Evolutionary conservation across 2,329 filamentous ascomycete genomes (phyloP), one percentile per base, ranked within the genome.

Genomic region (Sphaerulina vaccinii): DNA sequence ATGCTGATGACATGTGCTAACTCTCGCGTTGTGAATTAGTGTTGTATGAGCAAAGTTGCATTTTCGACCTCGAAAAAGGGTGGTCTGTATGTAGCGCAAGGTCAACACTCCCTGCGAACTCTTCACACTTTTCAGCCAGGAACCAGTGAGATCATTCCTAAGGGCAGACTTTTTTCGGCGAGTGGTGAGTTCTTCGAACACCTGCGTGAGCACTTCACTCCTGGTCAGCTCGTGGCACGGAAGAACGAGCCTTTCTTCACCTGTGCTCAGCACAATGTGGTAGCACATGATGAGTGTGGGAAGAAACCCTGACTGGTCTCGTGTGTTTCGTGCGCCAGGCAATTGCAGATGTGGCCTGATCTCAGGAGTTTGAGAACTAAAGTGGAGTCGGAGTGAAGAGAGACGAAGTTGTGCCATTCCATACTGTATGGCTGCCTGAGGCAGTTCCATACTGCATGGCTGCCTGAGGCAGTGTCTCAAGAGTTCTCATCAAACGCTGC

Each of bases 401-500:
- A 27, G 10, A 6, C 10, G 24, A 27, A 10, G 24, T 27, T 10
- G 10, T 6, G 24, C 6, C 10, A 10, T 27, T 10, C 10, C 6
- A 5, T 27, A 6, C 27, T 32, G 27, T 32, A 7, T 2, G 27
- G 5, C 10, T 32, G 27, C 27, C 27, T 32, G 27, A 32, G 27
- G 27, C 27, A n/a, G n/a, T 27, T 10, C 10, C 6, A 5, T 27
- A 6, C 27, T 32, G 27, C n/a, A 7, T 2, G 27, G 5, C 10
- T 32, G 27, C 27, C 27, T 32, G 27, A 32, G 27, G 27, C 27
- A n/a, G n/a, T n/a, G n/a, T n/a, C 19, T 33, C 45, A 50, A 21
- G 29, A 38, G n/a, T 44, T 36, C 21, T 43, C 47, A 33, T 54
- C 52, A 47, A 54, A 51, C 3, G 41, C 52, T n/a, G 22, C 42